A percentile compares a stretch with the other conserved stretches of the same genome.
These are phyloP conservation scores for Begonia loranthoides DNA, from an alignment of 306 rosid genomes.

Conservation along the genomic window DNA sequence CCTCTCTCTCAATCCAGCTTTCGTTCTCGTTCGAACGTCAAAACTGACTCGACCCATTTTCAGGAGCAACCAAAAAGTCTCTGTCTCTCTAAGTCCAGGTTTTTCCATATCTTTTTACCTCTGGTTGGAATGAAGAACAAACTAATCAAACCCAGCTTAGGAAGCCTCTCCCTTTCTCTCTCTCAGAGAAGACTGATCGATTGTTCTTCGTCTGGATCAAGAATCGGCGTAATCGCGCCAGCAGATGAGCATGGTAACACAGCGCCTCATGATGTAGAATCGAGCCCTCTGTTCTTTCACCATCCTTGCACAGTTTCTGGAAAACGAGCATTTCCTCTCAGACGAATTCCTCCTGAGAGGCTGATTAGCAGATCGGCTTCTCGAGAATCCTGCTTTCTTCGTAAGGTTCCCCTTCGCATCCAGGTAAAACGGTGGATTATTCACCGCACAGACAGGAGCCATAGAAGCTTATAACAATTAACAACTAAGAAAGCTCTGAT, in stretches of 20 bases:
- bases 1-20: too few species aligned
- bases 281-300: conserved; percentile 88
- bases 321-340: conserved; percentile 47
- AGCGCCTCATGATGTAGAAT: conserved; percentile 84
- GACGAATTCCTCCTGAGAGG: conserved; percentile 6
- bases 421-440: conserved; percentile 37
- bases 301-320: conserved; percentile 66
- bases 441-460: conserved; percentile 1
- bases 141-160: too few species aligned
- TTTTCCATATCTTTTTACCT: too few species aligned
- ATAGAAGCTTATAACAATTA: background rate
- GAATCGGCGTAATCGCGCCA: conserved; percentile 85
- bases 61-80: too few species aligned
- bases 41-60: too few species aligned
- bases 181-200: too few species aligned
- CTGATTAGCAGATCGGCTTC: conserved; percentile 4
- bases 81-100: too few species aligned
- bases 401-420: conserved; percentile 81
- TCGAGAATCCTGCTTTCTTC: conserved; percentile 35
- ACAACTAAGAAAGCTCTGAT: background rate
- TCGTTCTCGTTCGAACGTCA: too few species aligned
- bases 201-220: background rate
- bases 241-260: conserved; percentile 83
- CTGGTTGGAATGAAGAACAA: too few species aligned
- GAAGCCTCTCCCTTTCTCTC: too few species aligned